A percentile compares a stretch with the other conserved stretches of the same genome.
Evolutionary conservation across 768 basidiomycete genomes (phyloP).

Genomic region (Amanita rimosa): DNA sequence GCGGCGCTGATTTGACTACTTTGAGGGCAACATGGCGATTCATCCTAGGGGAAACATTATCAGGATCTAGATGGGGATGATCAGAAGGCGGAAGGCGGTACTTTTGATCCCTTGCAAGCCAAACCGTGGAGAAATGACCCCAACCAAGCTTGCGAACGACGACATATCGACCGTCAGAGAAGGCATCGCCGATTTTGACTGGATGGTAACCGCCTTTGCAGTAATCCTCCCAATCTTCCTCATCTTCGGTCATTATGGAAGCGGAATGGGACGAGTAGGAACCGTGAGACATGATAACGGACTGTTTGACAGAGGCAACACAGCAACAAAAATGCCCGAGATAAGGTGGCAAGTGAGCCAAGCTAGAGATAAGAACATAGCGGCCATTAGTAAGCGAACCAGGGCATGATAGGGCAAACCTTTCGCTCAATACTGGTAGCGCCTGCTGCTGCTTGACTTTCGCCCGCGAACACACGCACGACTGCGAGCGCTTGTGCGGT

Average conservation of each 20-base stretch:
- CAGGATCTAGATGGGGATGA: constrained; percentile 3
- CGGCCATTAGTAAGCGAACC: background rate
- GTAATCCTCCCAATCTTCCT: constrained; percentile 88
- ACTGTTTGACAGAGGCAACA: constrained; percentile 3
- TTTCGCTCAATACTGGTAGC: background rate
- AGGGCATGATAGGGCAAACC: background rate
- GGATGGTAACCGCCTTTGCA: constrained; percentile 80
- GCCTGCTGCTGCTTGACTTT: background rate
- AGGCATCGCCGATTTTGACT: constrained; percentile 89
- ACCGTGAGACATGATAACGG: constrained; percentile 51
- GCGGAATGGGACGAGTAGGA: constrained; percentile 62
- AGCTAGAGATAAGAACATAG: constrained; percentile 4
- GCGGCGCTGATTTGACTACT: constrained; percentile 93
- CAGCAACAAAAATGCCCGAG: constrained; percentile 4
- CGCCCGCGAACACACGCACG: background rate
- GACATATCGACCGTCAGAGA: constrained; percentile 77
- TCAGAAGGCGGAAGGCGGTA: constrained; percentile 23
- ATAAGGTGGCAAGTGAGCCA: constrained; percentile 4
- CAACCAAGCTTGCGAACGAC: constrained; percentile 94
- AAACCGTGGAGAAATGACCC: constrained; percentile 93
- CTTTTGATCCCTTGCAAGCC: constrained; percentile 81
- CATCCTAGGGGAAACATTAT: constrained; percentile 39
- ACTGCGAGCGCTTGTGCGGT: background rate
- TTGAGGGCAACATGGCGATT: constrained; percentile 97
- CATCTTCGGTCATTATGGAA: constrained; percentile 83